Conservation (phyloP, 164 flowering plant genomes). For the Piper longum region DNA sequence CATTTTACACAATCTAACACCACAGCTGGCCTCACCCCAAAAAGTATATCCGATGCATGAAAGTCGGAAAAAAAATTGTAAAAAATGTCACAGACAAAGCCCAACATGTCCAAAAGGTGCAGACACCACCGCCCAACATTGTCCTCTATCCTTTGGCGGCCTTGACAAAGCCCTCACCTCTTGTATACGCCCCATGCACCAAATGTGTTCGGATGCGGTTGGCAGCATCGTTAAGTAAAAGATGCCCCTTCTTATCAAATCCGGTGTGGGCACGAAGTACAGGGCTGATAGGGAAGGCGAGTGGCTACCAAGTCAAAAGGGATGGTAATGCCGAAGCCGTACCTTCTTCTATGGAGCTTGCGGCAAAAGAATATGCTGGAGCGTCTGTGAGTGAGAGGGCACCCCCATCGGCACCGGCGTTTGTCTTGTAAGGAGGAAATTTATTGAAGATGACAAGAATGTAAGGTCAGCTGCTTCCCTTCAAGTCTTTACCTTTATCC, state of each 20-base stretch:
- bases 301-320: neutral
- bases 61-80: neutral
- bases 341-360: neutral
- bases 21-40: neutral
- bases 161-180: neutral
- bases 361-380: too few species aligned
- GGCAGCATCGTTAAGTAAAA: neutral
- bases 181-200: neutral
- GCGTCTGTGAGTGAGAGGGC: neutral
- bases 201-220: neutral
- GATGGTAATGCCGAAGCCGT: neutral
- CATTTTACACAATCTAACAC: neutral
- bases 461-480: too few species aligned
- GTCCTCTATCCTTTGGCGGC: neutral
- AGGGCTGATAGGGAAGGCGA: neutral
- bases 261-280: neutral
- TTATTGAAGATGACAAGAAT: too few species aligned
- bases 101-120: neutral
- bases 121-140: neutral
- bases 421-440: too few species aligned
- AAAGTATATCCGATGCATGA: neutral
- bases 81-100: too few species aligned
- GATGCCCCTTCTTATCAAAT: neutral
- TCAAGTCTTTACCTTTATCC: too few species aligned
- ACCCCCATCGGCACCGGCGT: too few species aligned